Evolutionary conservation across 2,329 filamentous ascomycete genomes (phyloP).

Genomic region (Stemphylium beticola): DNA sequence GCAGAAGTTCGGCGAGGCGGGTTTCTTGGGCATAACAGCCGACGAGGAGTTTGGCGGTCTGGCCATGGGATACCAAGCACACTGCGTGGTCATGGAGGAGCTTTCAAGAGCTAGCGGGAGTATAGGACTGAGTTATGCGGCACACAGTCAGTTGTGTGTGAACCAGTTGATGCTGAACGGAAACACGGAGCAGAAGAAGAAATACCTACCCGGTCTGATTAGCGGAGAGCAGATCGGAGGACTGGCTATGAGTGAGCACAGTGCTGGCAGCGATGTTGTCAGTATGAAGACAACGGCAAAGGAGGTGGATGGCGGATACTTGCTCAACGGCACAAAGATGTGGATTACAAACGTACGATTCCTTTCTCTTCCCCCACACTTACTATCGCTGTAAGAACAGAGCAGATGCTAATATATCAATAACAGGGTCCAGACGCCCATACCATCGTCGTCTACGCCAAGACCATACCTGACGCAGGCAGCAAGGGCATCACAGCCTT

Average conservation of each 20-base stretch:
- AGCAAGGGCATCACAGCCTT: conserved; percentile 96
- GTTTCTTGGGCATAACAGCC: conserved; percentile 88
- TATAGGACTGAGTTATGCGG: conserved; percentile 90
- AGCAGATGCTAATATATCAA: neutral
- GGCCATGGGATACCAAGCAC: conserved; percentile 93
- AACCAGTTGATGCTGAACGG: conserved; percentile 96
- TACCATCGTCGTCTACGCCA: conserved; percentile 93
- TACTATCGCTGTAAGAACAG: neutral
- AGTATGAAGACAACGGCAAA: conserved; percentile 90
- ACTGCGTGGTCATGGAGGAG: conserved; percentile 95
- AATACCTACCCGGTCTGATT: conserved; percentile 80
- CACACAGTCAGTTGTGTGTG: conserved; percentile 93
- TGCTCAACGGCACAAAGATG: conserved; percentile 94
- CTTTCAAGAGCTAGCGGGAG: conserved; percentile 84
- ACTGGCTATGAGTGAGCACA: conserved; percentile 93
- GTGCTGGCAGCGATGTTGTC: conserved; percentile 90
- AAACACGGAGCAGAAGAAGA: conserved; percentile 75
- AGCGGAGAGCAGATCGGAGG: conserved; percentile 83
- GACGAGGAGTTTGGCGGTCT: conserved; percentile 91
- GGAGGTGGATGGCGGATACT: conserved; percentile 80
- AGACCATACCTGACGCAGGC: conserved; percentile 79
- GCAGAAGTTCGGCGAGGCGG: conserved; percentile 89
- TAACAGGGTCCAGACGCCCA: conserved; percentile 82
- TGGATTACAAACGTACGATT: conserved; percentile 91
- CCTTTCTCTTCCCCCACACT: neutral